Evolutionary conservation across 179 eudicot species (phyloP), one percentile per base, ranked within the genome.

Genomic region (Nepenthes alata): DNA sequence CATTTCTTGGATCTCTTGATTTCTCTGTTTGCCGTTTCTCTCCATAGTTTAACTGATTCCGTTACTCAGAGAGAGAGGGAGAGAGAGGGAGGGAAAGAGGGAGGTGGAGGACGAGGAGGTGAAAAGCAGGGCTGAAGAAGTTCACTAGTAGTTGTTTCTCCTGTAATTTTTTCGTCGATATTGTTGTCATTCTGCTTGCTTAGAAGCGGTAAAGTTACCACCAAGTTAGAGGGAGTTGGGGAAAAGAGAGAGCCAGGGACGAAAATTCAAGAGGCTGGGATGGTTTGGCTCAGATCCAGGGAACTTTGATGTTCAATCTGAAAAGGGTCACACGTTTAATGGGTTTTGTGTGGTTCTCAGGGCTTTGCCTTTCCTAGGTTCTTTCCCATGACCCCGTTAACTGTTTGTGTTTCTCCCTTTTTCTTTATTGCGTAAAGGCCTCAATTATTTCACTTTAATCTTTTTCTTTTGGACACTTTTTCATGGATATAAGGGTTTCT

Each of bases 281-380:
- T 70, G 48, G 50, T 66, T 82, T 82, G 74, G 83, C 78, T 72
- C 77, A 79, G 83, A 78, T 82, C 81, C 80, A 68, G 79, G 86
- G 72, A 55, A 78, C 79, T 65, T 7, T 41, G 45, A 41, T 4
- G 41, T 35, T 25, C 37, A 13, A 16, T 62, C 38, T 67, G 56
- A 64, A 57, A 74, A 74, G 64, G 64, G 58, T 48, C 58, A 54
- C 8, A 41, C 53, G 60, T 41, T 69, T 66, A 65, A 55, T 45
- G 69, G 52, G 64, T 76, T 76, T 48, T 77, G n/a, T 78, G 83
- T 78, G 83, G 77, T 58, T 68, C 58, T 59, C 47, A 55, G 47
- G 60, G 47, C 71, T 71, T 70, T 66, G n/a, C 45, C 45, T 73
- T 79, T 75, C 60, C 53, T 66, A 47, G 70, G 67, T 71, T 71